Percentiles rank a stretch among this genome's conserved stretches.
phyloP scores from a whole-genome alignment of 768 basidiomycete species.

The Pleurotus eryngii region DNA sequence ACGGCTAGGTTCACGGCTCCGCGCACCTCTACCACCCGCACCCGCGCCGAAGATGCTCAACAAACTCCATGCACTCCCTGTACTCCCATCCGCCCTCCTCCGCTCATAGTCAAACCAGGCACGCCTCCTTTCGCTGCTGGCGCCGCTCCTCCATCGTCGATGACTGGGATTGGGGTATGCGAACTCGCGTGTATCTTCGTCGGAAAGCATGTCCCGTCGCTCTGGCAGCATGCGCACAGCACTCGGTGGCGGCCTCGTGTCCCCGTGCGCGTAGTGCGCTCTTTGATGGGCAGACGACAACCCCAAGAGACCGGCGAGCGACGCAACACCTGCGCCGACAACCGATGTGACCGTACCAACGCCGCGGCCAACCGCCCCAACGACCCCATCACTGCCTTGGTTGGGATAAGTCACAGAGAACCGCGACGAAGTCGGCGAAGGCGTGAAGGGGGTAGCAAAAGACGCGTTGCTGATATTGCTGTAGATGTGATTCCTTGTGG shows the following conservation, averaged over 20 bases:
- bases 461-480: slow-evolving; percentile 4
- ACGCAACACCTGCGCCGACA: neutral
- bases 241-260: slow-evolving; percentile 12
- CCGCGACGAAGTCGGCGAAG: neutral
- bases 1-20: slow-evolving; percentile 39
- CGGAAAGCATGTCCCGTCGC: slow-evolving; percentile 73
- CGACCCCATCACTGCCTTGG: neutral
- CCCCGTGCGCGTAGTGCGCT: neutral
- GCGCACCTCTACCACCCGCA: slow-evolving; percentile 10
- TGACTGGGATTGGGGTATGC: slow-evolving; percentile 10
- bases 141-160: slow-evolving; percentile 8
- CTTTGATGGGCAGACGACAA: neutral
- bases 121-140: slow-evolving; percentile 28
- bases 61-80: slow-evolving; percentile 54
- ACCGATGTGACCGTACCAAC: slow-evolving; percentile 16
- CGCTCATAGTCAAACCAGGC: slow-evolving; percentile 17
- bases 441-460: slow-evolving; percentile 1
- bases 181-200: slow-evolving; percentile 66
- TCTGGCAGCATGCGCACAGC: slow-evolving; percentile 22
- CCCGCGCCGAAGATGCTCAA: slow-evolving; percentile 38
- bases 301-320: slow-evolving; percentile 4
- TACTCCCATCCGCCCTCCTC: slow-evolving; percentile 34
- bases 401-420: neutral
- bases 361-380: slow-evolving; percentile 16
- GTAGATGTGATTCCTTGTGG: neutral